Evolutionary conservation across 1,139 yeast species (phyloP), one percentile per base, ranked within the genome.

Genomic region (Suhomyces atakaporum): DNA sequence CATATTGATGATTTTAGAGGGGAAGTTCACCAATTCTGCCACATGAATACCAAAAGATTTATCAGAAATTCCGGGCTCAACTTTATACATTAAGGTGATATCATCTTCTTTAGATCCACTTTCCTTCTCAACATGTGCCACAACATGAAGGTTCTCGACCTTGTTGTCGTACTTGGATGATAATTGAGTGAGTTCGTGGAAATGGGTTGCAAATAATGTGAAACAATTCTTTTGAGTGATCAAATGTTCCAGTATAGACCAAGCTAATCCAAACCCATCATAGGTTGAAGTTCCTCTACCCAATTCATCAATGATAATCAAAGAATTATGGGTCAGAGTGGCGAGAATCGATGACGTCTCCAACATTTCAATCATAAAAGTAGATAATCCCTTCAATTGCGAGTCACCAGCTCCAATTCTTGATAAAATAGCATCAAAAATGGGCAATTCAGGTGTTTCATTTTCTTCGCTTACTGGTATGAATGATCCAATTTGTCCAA

Each of bases 401-500:
- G 97, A 90, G 58, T 92, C 98, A 7, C 97, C 95, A 2, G 98
- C 97, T 11, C 98, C 98, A n/a, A 92, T 96, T 53, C 98, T 79
- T 10, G 97, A 95, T 44, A 92, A 73, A 9, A 92, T 85, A 1
- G 96, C 89, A 62, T 92, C 98, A 46, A 89, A 88, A 2, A 92
- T 71, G 5, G 90, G 81, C 26, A 92, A 58, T 50, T 86, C 90
- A 0, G 96, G 89, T 29, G 65, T 69, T 1, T 70, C 66, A 46
- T 84, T 79, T 3, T 53, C 56, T 3, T 55, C 62, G 15, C 58
- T 55, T 1, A 53, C 66, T 1, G 98, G 98, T 21, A 92, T 81
- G 58, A 86, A 92, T 47, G 95, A 84, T 1, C 98, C 98, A 20
- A 90, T 77, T 59, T 92, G 98, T 23, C 92, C 89, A 87, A 92